Evolutionary conservation across 164 flowering plant genomes (phyloP), one percentile per base, ranked within the genome.

Genomic region (Berberis thunbergii): DNA sequence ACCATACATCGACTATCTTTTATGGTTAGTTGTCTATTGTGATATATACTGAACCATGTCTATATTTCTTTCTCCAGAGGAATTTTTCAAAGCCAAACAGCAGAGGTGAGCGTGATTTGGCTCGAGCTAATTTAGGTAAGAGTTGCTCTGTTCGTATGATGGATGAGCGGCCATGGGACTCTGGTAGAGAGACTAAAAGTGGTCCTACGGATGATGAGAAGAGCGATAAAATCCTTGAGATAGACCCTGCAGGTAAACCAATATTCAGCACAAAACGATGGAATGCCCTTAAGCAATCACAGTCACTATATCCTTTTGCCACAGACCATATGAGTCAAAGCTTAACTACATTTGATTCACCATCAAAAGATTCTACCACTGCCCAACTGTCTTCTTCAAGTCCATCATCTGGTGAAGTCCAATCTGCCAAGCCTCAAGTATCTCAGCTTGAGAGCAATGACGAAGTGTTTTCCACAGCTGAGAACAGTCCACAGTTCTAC

Each of bases 211-310:
- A 85, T 59, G 86, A 87, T 68, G 87, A 82, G 44, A 80, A 67
- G 68, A 75, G 64, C 54, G 91, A 80, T 72, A 87, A 86, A 75
- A 85, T 89, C 49, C 84, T 87, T 3, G 95, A 89, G 71, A 80
- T 87, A 11, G 95, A 89, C 62, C 82, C 91, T 9, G 26, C 26
- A 26, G 88, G 88, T 76, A 84, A 81, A 67, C 94, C 96, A 41
- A 80, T 64, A 62, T 66, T 70, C 38, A 74, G 60, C 43, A 67
- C 77, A 50, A 84, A 68, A 38, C 64, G 61, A 49, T 67, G 67
- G 41, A 67, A 61, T 43, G 54, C 44, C 60, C 67, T 63, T 39
- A 75, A 54, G 49, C 46, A 56, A 6, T 64, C 79, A 12, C 78
- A 76, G 26, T 26, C 26, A 26, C 26, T 26, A 4, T 70, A 72